A percentile compares a stretch with the other conserved stretches of the same genome.
phyloP scores from a whole-genome alignment of 768 basidiomycete species.

The Boletus subparvulus region DNA sequence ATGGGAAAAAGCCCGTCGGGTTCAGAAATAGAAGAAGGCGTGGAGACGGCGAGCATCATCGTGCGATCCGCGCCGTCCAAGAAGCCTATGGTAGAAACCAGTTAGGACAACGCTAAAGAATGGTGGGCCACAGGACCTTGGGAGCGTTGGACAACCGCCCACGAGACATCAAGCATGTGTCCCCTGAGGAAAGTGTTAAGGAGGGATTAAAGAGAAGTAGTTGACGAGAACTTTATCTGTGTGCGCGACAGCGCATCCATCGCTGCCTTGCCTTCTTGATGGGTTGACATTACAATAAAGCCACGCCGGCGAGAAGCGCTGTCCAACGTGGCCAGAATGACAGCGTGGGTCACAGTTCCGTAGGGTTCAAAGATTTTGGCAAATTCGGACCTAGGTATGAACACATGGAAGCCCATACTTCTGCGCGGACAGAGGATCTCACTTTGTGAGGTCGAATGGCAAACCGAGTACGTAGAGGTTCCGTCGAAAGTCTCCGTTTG shows the following conservation, averaged over 20 bases:
- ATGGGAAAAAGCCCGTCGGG: constrained; percentile 25
- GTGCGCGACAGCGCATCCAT: constrained; percentile 68
- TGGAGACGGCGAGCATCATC: constrained; percentile 54
- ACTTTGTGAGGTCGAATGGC: constrained; percentile 82
- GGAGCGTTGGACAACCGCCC: constrained; percentile 86
- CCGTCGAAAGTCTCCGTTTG: constrained; percentile 50
- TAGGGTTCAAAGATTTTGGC: constrained; percentile 58
- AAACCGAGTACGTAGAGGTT: constrained; percentile 85
- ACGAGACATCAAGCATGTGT: constrained; percentile 76
- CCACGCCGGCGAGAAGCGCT: constrained; percentile 81
- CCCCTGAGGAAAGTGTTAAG: constrained; percentile 44
- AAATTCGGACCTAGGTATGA: constrained; percentile 49
- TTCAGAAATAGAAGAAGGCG: constrained; percentile 34
- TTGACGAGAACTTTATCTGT: constrained; percentile 57
- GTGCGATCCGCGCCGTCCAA: constrained; percentile 80
- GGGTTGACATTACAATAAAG: constrained; percentile 76
- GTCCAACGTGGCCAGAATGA: constrained; percentile 81
- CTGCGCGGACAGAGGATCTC: constrained; percentile 16
- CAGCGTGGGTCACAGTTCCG: constrained; percentile 71
- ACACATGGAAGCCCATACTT: neutral
- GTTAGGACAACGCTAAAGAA: constrained; percentile 1
- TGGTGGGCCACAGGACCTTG: constrained; percentile 47
- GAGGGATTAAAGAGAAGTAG: neutral
- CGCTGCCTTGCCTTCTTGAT: constrained; percentile 68
- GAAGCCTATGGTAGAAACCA: constrained; percentile 51